Percentiles rank a stretch among this genome's conserved stretches.
Evolutionary conservation across 331 rosid genomes (phyloP).

Genomic region (Quercus lobata): DNA sequence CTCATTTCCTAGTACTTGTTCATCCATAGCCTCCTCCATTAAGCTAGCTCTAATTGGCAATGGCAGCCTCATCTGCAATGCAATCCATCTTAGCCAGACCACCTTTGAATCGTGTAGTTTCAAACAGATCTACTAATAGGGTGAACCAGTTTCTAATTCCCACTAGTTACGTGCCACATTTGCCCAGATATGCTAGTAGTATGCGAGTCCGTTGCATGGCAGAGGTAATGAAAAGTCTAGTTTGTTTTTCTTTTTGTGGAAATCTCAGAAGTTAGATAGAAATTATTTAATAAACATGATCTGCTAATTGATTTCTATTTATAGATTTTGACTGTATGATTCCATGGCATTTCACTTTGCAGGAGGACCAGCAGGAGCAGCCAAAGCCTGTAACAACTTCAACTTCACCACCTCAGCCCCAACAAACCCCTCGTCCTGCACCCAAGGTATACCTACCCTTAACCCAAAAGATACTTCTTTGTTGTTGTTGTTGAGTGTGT

Average conservation of each 20-base stretch:
- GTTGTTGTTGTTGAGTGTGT: too few relatives aligned
- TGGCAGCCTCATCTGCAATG: constrained; percentile 17
- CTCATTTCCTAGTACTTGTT: too few relatives aligned
- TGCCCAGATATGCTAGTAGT: constrained; percentile 17
- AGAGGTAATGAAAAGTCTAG: constrained; percentile 15
- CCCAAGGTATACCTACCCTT: not conserved
- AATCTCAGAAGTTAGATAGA: too few relatives aligned
- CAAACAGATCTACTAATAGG: constrained; percentile 8
- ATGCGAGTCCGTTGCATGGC: constrained; percentile 44
- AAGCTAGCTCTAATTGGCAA: not conserved
- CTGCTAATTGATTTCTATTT: not conserved
- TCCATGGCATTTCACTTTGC: not conserved
- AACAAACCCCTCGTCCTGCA: constrained; percentile 7
- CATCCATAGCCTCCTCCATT: too few relatives aligned
- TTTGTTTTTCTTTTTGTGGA: too few relatives aligned
- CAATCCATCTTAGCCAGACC: not conserved
- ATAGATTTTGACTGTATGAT: not conserved
- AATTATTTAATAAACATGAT: not conserved
- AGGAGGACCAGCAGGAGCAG: constrained; percentile 20
- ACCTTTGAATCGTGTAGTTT: not conserved
- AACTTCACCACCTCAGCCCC: not conserved
- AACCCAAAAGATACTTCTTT: too few relatives aligned
- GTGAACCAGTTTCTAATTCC: constrained; percentile 29
- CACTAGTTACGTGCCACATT: not conserved
- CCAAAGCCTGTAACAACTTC: constrained; percentile 19